These are phyloP conservation scores for Trametes coccinea DNA, from an alignment of 768 basidiomycete species.

Conservation along the genomic window DNA sequence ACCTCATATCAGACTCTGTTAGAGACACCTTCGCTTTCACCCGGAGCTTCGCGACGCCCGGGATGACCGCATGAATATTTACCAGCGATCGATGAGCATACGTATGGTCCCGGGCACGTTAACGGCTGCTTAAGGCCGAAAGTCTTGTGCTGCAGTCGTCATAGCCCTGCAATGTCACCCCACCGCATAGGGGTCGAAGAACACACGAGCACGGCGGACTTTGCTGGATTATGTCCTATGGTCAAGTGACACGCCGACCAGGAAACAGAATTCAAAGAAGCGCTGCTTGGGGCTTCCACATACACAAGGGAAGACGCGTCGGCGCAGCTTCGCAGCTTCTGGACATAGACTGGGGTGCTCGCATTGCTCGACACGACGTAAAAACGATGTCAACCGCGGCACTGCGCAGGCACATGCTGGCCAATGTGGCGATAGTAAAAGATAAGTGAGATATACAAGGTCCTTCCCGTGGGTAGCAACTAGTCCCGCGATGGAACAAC, in stretches of 20 bases:
- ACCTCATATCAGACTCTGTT: not conserved
- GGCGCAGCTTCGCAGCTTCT: constrained; percentile 13
- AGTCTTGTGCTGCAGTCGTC: not conserved
- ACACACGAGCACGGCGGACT: constrained; percentile 2
- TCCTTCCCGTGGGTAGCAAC: constrained; percentile 7
- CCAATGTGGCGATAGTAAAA: not conserved
- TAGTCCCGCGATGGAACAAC: not conserved
- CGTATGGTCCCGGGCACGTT: not conserved
- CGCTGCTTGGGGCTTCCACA: not conserved
- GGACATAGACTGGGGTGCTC: constrained; percentile 9
- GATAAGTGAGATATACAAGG: not conserved
- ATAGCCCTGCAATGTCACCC: not conserved
- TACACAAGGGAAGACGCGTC: constrained; percentile 7
- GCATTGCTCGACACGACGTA: constrained; percentile 15
- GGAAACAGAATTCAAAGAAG: constrained; percentile 3
- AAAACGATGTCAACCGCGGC: constrained; percentile 15
- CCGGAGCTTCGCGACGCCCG: not conserved
- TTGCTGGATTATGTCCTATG: constrained; percentile 13
- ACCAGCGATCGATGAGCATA: not conserved
- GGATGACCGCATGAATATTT: not conserved
- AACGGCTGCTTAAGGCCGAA: not conserved
- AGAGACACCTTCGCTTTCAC: not conserved
- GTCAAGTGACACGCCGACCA: constrained; percentile 18
- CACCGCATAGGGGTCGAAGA: not conserved
- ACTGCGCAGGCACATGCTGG: constrained; percentile 9